phyloP scores from a whole-genome alignment of 148 eudicot species.

The Fagopyrum esculentum region DNA sequence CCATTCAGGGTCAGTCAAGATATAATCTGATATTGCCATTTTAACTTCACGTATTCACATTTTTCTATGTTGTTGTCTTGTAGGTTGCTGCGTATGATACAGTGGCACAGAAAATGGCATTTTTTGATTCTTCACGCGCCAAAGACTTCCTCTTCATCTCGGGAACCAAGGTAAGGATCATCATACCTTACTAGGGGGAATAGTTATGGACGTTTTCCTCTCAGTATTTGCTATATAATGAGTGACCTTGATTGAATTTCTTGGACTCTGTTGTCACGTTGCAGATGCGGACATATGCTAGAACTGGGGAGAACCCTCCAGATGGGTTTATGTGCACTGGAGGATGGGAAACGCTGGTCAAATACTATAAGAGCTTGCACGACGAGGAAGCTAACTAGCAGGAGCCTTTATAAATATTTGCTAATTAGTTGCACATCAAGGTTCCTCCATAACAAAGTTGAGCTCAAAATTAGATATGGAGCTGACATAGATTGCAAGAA shows the following conservation, averaged over 20 bases:
- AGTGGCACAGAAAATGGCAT: constrained; percentile 56
- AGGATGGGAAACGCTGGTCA: constrained; percentile 78
- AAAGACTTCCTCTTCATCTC: constrained; percentile 80
- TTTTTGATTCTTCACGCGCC: constrained; percentile 80
- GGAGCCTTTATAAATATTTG: constrained; percentile 25
- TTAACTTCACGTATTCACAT: background rate
- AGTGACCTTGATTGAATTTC: background rate
- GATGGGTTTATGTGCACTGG: constrained; percentile 90
- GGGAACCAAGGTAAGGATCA: constrained; percentile 65
- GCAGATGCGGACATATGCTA: constrained; percentile 73
- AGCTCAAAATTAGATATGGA: background rate
- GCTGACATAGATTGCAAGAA: background rate
- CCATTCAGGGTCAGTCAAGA: constrained; percentile 61
- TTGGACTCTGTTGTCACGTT: constrained; percentile 9
- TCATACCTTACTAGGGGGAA: background rate
- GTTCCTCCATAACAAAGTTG: background rate
- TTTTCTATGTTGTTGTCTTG: background rate
- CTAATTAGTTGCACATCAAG: constrained; percentile 18
- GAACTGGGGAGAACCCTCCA: constrained; percentile 77
- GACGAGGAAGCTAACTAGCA: constrained; percentile 40
- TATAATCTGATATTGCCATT: background rate
- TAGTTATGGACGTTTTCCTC: background rate
- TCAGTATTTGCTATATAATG: background rate
- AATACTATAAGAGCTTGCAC: constrained; percentile 60
- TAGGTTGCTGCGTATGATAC: constrained; percentile 90